Evolutionary conservation across 1,284 basidiomycete genomes (phyloP).

Genomic region (Caloboletus firmus): DNA sequence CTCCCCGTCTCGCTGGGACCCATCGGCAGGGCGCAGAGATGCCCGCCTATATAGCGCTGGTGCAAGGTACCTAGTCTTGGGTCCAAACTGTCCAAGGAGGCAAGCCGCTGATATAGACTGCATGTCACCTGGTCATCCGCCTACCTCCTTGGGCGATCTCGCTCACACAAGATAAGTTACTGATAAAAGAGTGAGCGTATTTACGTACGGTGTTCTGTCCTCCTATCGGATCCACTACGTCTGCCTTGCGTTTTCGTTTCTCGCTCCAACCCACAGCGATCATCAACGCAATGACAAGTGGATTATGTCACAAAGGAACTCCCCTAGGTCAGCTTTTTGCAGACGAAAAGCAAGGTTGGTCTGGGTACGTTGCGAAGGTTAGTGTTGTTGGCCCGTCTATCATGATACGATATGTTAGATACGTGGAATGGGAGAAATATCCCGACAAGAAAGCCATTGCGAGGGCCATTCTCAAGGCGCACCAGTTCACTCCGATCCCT

Average conservation of each 20-base stretch:
- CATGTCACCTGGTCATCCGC: background rate
- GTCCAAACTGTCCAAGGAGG: background rate
- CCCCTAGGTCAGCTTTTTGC: slow-evolving; percentile 6
- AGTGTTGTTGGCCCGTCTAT: no score
- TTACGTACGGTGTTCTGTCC: background rate
- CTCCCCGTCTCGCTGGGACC: background rate
- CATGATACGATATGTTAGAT: background rate
- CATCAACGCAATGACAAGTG: slow-evolving; percentile 1
- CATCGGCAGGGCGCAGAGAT: background rate
- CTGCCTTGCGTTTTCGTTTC: background rate
- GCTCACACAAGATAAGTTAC: background rate
- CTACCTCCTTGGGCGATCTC: background rate
- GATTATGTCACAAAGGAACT: background rate
- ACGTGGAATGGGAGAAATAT: slow-evolving; percentile 21
- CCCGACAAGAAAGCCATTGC: slow-evolving; percentile 17
- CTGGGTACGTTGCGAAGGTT: slow-evolving; percentile 5
- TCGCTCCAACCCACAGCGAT: background rate
- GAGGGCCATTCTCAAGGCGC: slow-evolving; percentile 11
- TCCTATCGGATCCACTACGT: background rate
- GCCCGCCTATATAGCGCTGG: background rate
- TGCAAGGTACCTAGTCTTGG: background rate
- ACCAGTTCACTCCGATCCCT: slow-evolving; percentile 14
- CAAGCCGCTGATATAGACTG: background rate
- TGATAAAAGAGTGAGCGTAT: background rate
- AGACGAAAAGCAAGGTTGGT: slow-evolving; percentile 18